Conservation (phyloP, 202 grass and related monocot genomes). For the Musa balbisiana region DNA sequence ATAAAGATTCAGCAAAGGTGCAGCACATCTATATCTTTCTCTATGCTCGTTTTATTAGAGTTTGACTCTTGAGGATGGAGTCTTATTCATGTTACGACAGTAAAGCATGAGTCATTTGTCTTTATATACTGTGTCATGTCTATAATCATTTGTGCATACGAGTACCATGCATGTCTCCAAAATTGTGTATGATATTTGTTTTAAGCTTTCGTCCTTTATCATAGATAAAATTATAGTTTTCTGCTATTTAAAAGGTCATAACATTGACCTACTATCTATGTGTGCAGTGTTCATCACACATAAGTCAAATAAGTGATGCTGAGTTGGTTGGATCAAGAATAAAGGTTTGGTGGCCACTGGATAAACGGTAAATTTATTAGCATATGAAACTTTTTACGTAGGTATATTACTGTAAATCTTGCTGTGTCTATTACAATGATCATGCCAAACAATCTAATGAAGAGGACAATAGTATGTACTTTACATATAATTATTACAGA, state of each 20-base stretch:
- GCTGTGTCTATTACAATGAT: neutral
- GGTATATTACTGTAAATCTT: neutral
- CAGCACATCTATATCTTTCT: too few species aligned
- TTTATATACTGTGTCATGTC: too few species aligned
- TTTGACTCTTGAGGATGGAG: too few species aligned
- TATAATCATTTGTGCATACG: too few species aligned
- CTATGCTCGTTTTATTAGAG: too few species aligned
- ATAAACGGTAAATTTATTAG: constrained; percentile 56
- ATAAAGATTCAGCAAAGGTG: too few species aligned
- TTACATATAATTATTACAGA: too few species aligned
- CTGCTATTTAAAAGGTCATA: too few species aligned
- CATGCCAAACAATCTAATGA: neutral
- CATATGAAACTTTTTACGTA: constrained; percentile 28
- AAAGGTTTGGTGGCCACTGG: constrained; percentile 99
- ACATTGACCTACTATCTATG: neutral
- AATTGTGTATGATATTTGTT: neutral
- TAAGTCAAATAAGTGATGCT: constrained; percentile 29
- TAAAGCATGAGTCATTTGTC: too few species aligned
- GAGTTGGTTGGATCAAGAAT: constrained; percentile 64
- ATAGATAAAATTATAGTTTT: neutral
- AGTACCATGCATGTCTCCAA: too few species aligned
- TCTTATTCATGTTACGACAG: too few species aligned
- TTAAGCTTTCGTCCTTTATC: neutral
- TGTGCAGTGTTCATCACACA: constrained; percentile 52
- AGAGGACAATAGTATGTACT: too few species aligned